Evolutionary conservation across 352 stramenopile species (phyloP).

Genomic region (Globisporangium ultimum): DNA sequence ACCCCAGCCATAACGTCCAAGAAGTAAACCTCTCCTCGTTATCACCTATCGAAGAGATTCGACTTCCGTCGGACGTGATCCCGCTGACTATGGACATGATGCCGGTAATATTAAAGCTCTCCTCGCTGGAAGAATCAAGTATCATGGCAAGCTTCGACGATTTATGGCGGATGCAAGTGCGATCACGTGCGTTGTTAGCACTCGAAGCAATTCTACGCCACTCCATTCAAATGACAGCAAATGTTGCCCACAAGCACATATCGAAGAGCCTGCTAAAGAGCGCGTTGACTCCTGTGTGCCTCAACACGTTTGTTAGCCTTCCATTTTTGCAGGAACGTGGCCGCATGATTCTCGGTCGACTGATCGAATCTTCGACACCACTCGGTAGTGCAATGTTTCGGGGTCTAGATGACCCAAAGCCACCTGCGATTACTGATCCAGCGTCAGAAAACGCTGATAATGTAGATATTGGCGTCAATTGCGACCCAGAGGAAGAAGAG

Average conservation of each 20-base stretch:
- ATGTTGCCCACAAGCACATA: conserved; percentile 35
- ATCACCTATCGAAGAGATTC: conserved; percentile 76
- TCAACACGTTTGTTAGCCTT: conserved; percentile 74
- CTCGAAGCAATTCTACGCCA: conserved; percentile 75
- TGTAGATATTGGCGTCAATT: conserved; percentile 25
- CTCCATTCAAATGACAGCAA: conserved; percentile 35
- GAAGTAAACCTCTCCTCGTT: conserved; percentile 65
- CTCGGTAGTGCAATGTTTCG: conserved; percentile 78
- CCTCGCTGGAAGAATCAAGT: conserved; percentile 66
- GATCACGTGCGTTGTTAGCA: conserved; percentile 75
- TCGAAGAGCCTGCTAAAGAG: conserved; percentile 49
- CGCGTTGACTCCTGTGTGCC: conserved; percentile 57
- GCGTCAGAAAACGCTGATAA: background rate
- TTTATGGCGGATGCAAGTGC: conserved; percentile 82
- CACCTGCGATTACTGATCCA: conserved; percentile 16
- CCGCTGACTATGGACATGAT: conserved; percentile 73
- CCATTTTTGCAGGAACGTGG: conserved; percentile 76
- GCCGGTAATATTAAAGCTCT: conserved; percentile 78
- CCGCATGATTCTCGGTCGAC: conserved; percentile 77
- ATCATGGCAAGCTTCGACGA: conserved; percentile 68
- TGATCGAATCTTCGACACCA: conserved; percentile 83
- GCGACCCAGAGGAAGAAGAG: conserved; percentile 70
- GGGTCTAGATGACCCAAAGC: conserved; percentile 54
- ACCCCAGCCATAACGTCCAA: conserved; percentile 83
- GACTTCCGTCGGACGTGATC: conserved; percentile 44